These are phyloP conservation scores for Clavulina sp. DNA, from an alignment of 768 basidiomycete species.

Conservation along the genomic window DNA sequence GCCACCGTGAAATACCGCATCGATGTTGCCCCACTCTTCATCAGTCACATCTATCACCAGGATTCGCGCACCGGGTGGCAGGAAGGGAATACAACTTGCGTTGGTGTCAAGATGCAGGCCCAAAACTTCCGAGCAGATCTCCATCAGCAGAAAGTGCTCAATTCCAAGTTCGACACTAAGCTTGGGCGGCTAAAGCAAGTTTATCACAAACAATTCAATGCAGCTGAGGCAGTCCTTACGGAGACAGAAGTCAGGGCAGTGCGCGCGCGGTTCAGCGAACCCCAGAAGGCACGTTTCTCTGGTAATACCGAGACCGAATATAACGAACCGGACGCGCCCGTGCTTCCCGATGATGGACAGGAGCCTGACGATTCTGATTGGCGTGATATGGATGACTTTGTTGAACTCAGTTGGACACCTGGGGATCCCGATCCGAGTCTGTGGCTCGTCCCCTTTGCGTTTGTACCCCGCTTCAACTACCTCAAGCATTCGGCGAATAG, in stretches of 20 bases:
- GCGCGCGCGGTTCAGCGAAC: slow-evolving; percentile 59
- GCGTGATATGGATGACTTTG: slow-evolving; percentile 68
- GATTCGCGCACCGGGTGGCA: slow-evolving; percentile 65
- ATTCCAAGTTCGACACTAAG: slow-evolving; percentile 35
- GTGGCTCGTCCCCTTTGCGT: slow-evolving; percentile 52
- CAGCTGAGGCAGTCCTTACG: slow-evolving; percentile 67
- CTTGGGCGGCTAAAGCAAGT: slow-evolving; percentile 32
- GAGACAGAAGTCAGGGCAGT: slow-evolving; percentile 61
- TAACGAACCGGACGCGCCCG: slow-evolving; percentile 16
- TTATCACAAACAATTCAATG: slow-evolving; percentile 71
- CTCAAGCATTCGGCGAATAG: slow-evolving; percentile 25
- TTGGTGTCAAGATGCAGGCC: slow-evolving; percentile 74
- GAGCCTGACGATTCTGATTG: slow-evolving; percentile 25
- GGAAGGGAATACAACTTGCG: slow-evolving; percentile 56
- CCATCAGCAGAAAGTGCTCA: slow-evolving; percentile 83
- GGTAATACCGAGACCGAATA: slow-evolving; percentile 15
- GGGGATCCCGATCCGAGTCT: slow-evolving; percentile 35
- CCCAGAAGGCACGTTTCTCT: slow-evolving; percentile 41
- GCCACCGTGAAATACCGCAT: slow-evolving; percentile 87
- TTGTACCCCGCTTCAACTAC: slow-evolving; percentile 70
- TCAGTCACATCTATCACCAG: slow-evolving; percentile 78
- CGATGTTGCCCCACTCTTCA: slow-evolving; percentile 53
- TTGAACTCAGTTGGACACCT: slow-evolving; percentile 55
- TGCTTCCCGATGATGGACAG: neutral
- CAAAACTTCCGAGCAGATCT: slow-evolving; percentile 74